phyloP scores from a whole-genome alignment of 139 green algal genomes.

The Chlorella sp. region DNA sequence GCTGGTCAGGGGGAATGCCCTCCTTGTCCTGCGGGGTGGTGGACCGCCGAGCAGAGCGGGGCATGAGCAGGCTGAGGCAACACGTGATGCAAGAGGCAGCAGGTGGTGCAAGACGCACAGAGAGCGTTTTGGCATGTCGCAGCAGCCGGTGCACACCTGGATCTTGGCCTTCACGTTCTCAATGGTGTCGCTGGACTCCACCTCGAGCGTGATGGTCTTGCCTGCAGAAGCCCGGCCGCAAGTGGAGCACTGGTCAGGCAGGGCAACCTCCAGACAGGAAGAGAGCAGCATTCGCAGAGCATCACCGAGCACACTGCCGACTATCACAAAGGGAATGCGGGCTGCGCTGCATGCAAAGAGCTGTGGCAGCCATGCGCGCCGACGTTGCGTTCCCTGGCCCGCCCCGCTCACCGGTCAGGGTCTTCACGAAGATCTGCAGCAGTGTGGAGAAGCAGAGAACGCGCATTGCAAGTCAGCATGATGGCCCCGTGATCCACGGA shows the following conservation, averaged over 20 bases:
- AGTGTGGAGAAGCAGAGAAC: no score
- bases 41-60: no score
- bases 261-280: not conserved
- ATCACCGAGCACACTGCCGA: no score
- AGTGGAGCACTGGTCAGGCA: no score
- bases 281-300: no score
- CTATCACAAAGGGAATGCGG: no score
- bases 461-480: no score
- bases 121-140: no score
- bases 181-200: conserved; percentile 86
- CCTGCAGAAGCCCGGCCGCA: conserved; percentile 38
- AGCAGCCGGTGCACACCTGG: not conserved
- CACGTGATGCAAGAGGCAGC: no score
- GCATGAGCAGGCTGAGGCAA: no score
- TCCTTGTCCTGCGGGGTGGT: not conserved
- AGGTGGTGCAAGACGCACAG: no score
- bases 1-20: conserved; percentile 96
- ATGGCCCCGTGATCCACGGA: no score
- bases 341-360: not conserved
- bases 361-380: not conserved
- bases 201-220: conserved; percentile 96
- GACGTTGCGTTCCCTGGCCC: conserved; percentile 72
- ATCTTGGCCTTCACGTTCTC: conserved; percentile 98
- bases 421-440: conserved; percentile 89
- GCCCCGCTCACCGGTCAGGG: conserved; percentile 79